phyloP scores from a whole-genome alignment of 495 filamentous ascomycete species.

The Polyplosphaeria fusca region DNA sequence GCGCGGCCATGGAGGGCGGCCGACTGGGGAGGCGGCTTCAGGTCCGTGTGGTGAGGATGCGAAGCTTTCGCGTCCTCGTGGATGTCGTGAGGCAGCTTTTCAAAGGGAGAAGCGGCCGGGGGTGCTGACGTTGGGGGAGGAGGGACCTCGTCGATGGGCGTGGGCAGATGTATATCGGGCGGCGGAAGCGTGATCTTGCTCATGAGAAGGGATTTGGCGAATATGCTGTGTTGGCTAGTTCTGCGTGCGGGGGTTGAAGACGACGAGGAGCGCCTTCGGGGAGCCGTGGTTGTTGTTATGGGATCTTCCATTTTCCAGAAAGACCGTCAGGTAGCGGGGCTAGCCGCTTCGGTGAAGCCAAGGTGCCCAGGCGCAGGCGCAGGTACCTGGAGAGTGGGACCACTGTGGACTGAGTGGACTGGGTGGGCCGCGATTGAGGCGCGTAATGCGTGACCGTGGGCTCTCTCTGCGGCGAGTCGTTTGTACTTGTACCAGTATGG shows the following conservation, averaged over 20 bases:
- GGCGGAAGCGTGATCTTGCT: conserved; percentile 46
- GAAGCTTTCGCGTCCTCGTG: not conserved
- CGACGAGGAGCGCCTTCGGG: conserved; percentile 6
- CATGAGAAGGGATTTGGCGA: conserved; percentile 63
- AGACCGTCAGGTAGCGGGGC: no score
- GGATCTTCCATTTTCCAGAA: no score
- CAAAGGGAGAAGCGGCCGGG: not conserved
- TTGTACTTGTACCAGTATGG: no score
- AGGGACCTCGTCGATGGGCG: no score
- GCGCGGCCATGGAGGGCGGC: conserved; percentile 17
- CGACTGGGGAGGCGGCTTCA: conserved; percentile 23
- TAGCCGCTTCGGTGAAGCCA: not conserved
- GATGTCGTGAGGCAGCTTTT: no score
- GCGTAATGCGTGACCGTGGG: no score
- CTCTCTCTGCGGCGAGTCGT: no score
- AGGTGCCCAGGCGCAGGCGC: not conserved
- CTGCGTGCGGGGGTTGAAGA: conserved; percentile 6
- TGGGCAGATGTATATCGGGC: no score
- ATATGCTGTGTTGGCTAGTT: conserved; percentile 35
- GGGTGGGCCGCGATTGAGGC: no score
- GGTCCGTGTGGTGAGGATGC: conserved; percentile 15
- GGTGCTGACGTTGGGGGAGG: conserved; percentile 4
- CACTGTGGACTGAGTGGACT: no score
- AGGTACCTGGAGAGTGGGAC: not conserved
- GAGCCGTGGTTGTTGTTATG: not conserved